Conservation (phyloP, 2,329 filamentous ascomycete species). For the Corniculantispora saksenae region DNA sequence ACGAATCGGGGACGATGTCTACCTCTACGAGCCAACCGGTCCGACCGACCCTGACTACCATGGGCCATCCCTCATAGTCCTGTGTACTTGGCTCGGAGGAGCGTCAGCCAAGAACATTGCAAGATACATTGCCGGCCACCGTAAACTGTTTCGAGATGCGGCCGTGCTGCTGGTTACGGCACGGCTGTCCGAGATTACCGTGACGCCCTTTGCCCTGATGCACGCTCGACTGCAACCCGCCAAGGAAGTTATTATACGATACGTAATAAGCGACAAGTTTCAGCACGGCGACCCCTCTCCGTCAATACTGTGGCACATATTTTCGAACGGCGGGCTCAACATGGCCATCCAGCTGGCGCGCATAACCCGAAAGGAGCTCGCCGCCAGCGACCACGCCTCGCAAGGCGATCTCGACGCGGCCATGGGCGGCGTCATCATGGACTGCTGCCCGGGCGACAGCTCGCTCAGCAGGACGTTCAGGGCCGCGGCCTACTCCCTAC, state of each 20-base stretch:
- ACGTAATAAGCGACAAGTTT: neutral
- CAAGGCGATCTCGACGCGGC: neutral
- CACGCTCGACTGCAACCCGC: constrained; percentile 17
- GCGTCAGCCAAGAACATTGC: constrained; percentile 7
- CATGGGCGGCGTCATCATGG: constrained; percentile 14
- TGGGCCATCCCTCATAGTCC: constrained; percentile 12
- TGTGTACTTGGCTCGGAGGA: constrained; percentile 19
- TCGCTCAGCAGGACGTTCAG: constrained; percentile 1
- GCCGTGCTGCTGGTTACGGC: constrained; percentile 17
- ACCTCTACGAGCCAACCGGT: constrained; percentile 13
- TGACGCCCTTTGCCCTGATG: constrained; percentile 15
- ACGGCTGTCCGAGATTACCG: constrained; percentile 18
- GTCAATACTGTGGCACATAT: constrained; percentile 17
- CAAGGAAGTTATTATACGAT: constrained; percentile 8
- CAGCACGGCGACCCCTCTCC: neutral
- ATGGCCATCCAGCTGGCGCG: constrained; percentile 18
- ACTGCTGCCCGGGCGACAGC: constrained; percentile 18
- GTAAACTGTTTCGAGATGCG: neutral
- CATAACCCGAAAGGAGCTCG: neutral
- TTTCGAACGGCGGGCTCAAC: constrained; percentile 18
- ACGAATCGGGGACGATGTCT: constrained; percentile 15
- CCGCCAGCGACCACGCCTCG: neutral
- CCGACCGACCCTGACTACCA: neutral
- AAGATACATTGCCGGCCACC: constrained; percentile 13
- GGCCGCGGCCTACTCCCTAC: constrained; percentile 15